Evolutionary conservation across 805 yeast genomes (phyloP).

Genomic region (Cephaloascus albidus): DNA sequence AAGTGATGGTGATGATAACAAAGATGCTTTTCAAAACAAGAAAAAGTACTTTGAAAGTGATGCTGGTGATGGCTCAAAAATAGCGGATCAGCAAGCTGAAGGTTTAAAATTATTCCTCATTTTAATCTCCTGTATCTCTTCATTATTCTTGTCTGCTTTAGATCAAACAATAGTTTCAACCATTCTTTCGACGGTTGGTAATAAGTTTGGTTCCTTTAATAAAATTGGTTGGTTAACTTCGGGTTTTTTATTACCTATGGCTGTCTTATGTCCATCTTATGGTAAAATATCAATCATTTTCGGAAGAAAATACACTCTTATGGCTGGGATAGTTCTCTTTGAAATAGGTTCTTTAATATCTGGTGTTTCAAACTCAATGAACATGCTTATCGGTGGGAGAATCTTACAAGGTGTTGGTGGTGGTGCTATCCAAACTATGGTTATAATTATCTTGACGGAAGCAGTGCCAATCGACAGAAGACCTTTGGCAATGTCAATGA

Average conservation of each 20-base stretch:
- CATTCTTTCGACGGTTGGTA: conserved; percentile 37
- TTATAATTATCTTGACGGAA: conserved; percentile 49
- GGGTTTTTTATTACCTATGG: conserved; percentile 45
- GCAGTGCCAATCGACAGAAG: conserved; percentile 35
- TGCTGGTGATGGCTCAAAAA: conserved; percentile 31
- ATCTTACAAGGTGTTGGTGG: conserved; percentile 66
- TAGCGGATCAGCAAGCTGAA: conserved; percentile 29
- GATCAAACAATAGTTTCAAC: conserved; percentile 55
- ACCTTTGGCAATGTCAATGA: conserved; percentile 24
- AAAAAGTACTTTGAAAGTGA: conserved; percentile 25
- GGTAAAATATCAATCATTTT: conserved; percentile 47
- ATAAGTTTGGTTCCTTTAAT: conserved; percentile 37
- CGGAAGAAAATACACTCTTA: conserved; percentile 44
- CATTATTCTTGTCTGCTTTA: conserved; percentile 36
- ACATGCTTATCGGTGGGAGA: conserved; percentile 61
- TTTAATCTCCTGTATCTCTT: conserved; percentile 21
- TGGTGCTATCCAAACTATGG: conserved; percentile 54
- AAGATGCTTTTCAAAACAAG: no score
- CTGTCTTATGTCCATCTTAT: conserved; percentile 45
- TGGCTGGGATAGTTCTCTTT: conserved; percentile 41
- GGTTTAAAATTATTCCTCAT: conserved; percentile 18
- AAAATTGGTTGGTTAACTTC: conserved; percentile 52
- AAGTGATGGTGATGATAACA: no score
- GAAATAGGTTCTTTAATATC: conserved; percentile 54
- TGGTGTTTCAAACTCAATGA: conserved; percentile 47